Evolutionary conservation across 371 early-diverging fungal species (phyloP), one percentile per base, ranked within the genome.

Genomic region (Nematocida homosporus): DNA sequence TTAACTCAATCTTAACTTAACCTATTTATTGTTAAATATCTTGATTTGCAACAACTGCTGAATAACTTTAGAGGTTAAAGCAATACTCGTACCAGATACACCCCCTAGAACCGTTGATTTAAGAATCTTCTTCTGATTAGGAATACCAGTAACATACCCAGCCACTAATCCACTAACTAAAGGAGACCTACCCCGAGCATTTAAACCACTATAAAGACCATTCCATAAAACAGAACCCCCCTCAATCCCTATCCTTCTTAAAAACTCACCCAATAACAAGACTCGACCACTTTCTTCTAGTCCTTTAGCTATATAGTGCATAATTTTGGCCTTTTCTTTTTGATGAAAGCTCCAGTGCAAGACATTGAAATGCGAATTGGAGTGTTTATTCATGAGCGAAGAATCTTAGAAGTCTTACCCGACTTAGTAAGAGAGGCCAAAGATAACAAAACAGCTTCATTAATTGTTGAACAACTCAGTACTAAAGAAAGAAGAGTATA

Each of bases 281-380:
- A 63, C 52, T 29, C 63, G 29, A 4, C 75, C 75, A 23, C 65
- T 20, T 37, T 72, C 75, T 38, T 72, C 75, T 18, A 72, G 51
- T n/a, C 75, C 53, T 32, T 72, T 61, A 6, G 55, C 51, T 52
- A 72, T 23, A 48, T 5, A 3, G 40, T 63, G 34, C 75, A 72
- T 72, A 23, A 30, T 27, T 57, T 57, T 57, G 6, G 6, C 50
- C 13, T 63, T 37, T 63, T 40, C 42, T 63, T 63, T 63, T 63
- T 6, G 30, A 63, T 63, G 63, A 38, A 63, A 44, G 38, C 4
- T 10, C 6, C 25, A 16, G 6, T 25, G 10, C 25, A 57, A 10
- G 25, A 23, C 6, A 34, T 10, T n/a, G 59, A 57, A 5, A 5
- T 10, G 27, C 5, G 8, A 6, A 25, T 57, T 38, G 59, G 42